A percentile compares a stretch with the other conserved stretches of the same genome.
These are phyloP conservation scores for Fonsecaea pedrosoi DNA, from an alignment of 2,329 filamentous ascomycete genomes.

Conservation along the genomic window DNA sequence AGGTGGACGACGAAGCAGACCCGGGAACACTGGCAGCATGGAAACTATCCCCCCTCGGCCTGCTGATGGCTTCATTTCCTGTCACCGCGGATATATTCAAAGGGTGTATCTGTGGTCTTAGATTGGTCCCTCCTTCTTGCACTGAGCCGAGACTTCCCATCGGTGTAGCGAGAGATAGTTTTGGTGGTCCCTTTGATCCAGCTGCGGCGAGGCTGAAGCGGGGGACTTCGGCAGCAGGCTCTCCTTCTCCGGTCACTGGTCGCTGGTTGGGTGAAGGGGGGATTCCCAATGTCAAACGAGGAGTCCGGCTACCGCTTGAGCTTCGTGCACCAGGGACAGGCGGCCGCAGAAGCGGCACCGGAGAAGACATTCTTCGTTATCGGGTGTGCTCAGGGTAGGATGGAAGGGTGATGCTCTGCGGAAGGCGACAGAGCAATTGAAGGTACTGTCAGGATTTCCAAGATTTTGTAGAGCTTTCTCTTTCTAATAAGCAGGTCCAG, in stretches of 20 bases:
- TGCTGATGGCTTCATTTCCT: conserved; percentile 77
- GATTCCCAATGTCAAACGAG: conserved; percentile 85
- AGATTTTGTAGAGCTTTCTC: background rate
- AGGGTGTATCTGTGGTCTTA: conserved; percentile 63
- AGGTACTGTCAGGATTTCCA: background rate
- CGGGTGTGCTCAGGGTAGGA: background rate
- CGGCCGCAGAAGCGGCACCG: conserved; percentile 80
- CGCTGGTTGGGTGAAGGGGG: conserved; percentile 84
- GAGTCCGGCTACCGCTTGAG: conserved; percentile 68
- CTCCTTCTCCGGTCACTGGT: conserved; percentile 67
- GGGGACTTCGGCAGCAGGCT: conserved; percentile 47
- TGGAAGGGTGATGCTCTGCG: conserved; percentile 2
- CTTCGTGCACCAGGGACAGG: conserved; percentile 75
- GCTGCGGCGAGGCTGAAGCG: conserved; percentile 44
- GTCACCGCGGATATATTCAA: conserved; percentile 43
- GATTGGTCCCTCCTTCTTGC: conserved; percentile 66
- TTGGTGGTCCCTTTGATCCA: conserved; percentile 62
- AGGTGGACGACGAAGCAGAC: conserved; percentile 85
- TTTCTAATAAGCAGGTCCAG: background rate
- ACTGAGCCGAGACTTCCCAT: conserved; percentile 79
- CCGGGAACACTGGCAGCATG: conserved; percentile 80
- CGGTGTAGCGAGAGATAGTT: conserved; percentile 83
- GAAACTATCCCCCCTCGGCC: conserved; percentile 85
- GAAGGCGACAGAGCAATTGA: background rate
- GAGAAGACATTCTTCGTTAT: conserved; percentile 68